Evolutionary conservation across 495 filamentous ascomycete species (phyloP).

Genomic region (Aspergillus conjunctus): DNA sequence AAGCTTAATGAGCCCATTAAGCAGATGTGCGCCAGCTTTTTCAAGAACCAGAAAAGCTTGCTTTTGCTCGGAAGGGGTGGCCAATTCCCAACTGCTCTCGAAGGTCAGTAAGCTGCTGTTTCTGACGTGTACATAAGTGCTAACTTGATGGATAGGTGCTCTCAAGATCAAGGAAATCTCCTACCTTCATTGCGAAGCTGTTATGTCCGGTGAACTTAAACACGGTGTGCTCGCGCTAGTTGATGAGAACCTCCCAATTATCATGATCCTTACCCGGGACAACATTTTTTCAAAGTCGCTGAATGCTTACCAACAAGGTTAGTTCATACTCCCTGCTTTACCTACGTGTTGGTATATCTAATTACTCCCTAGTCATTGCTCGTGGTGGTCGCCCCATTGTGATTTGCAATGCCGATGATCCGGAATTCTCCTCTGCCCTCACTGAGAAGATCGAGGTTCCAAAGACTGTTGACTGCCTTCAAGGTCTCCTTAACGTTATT

Average conservation of each 20-base stretch:
- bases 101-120: constrained; percentile 57
- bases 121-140: neutral
- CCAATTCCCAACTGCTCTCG: constrained; percentile 95
- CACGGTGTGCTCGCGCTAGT: constrained; percentile 97
- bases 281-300: constrained; percentile 94
- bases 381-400: constrained; percentile 94
- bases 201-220: constrained; percentile 99
- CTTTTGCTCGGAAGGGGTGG: constrained; percentile 90
- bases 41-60: constrained; percentile 96
- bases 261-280: constrained; percentile 98
- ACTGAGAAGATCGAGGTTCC: constrained; percentile 98
- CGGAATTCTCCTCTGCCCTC: constrained; percentile 81
- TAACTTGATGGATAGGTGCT: constrained; percentile 55
- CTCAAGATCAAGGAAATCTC: constrained; percentile 99
- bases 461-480: constrained; percentile 90
- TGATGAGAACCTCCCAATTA: constrained; percentile 96
- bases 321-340: constrained; percentile 25
- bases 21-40: constrained; percentile 80
- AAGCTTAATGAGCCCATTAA: constrained; percentile 92
- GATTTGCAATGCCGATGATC: constrained; percentile 90
- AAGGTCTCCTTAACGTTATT: constrained; percentile 97
- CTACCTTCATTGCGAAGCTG: constrained; percentile 98
- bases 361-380: constrained; percentile 69
- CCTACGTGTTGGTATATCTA: constrained; percentile 14
- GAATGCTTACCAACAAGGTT: constrained; percentile 98